These are phyloP conservation scores for Colletotrichum sp. DNA, from an alignment of 2,329 filamentous ascomycete species.

Conservation along the genomic window DNA sequence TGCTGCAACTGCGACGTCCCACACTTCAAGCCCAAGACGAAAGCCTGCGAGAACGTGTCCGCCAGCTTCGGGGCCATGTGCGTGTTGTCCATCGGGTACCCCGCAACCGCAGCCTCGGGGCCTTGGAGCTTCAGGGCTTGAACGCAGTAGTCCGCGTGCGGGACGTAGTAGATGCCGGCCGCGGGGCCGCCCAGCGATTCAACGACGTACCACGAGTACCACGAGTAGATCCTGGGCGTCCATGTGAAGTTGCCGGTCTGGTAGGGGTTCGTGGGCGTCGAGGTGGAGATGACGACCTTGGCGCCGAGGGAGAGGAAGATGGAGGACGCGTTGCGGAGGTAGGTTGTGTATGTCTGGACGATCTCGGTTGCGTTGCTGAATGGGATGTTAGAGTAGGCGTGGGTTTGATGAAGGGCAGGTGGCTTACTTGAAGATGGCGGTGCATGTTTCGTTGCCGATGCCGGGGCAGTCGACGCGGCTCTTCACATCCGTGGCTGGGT, in stretches of 20 bases:
- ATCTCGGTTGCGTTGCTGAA: slow-evolving; percentile 41
- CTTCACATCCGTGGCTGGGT: slow-evolving; percentile 48
- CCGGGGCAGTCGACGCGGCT: slow-evolving; percentile 64
- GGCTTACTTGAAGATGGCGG: slow-evolving; percentile 44
- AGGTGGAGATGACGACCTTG: slow-evolving; percentile 61
- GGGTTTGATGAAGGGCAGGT: fast-evolving
- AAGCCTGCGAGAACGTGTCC: slow-evolving; percentile 58
- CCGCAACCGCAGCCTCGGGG: slow-evolving; percentile 50
- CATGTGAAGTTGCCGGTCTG: slow-evolving; percentile 58
- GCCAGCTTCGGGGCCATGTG: slow-evolving; percentile 64
- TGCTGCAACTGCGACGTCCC: slow-evolving; percentile 3
- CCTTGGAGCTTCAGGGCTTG: slow-evolving; percentile 57
- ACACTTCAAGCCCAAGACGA: slow-evolving; percentile 42
- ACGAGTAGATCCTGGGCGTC: slow-evolving; percentile 57
- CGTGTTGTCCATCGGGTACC: slow-evolving; percentile 66
- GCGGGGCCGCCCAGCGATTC: slow-evolving; percentile 33
- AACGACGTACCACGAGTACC: slow-evolving; percentile 41
- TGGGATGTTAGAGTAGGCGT: not conserved
- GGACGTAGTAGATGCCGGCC: slow-evolving; percentile 57
- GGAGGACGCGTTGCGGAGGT: slow-evolving; percentile 62
- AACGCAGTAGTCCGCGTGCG: slow-evolving; percentile 63
- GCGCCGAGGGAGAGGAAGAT: slow-evolving; percentile 61
- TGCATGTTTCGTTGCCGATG: slow-evolving; percentile 58
- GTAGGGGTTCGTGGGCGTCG: slow-evolving; percentile 64
- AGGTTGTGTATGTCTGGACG: slow-evolving; percentile 65